Base-by-base conservation (phyloP, 2,329 filamentous ascomycete genomes). In the Claviceps monticola region DNA sequence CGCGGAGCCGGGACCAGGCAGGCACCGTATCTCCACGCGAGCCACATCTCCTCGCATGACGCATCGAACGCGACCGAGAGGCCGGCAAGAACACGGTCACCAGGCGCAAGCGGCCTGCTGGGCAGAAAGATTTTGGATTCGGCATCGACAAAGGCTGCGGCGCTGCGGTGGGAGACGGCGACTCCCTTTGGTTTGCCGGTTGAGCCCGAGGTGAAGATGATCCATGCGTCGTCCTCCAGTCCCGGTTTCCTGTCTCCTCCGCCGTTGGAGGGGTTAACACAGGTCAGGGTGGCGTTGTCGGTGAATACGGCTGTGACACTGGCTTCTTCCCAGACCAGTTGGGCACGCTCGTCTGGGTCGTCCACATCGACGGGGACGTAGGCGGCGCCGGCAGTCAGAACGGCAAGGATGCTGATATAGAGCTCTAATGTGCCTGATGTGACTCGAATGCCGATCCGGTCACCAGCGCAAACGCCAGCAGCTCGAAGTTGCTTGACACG, bases 161-260 rank as follows among this genome's bases (percentile, higher is more conserved):
- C 57, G 36, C 59, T 60, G 36, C 57, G 54, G 39, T 61, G 58
- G 2, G 55, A 57, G 34, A 61, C 55, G 3, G 59, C 52, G 9
- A 58, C 59, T 13, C 60, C 60, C 43, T 61, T 61, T 3, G 60
- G 59, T 50, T 58, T 58, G 5, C 57, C 58, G 3, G 57, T 59
- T 8, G 53, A 56, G 5, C 57, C 58, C 9, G 58, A 59, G 7
- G 60, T 61, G 46, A 58, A 60, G 36, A 61, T 61, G 39, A 61
- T 56, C 57, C 57, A 59, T 11, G 57, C 57, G 26, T 59, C 57
- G 42, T 59, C 48, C 11, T 57, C 56, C 8, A 48, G 46, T 1
- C 39, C 29, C 6, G 57, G 57, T 2, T 44, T 48, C 5, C 51
- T 46, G 11, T 45, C 43, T 6, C 41, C 37, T 8, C 43, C 17